Base-by-base conservation (phyloP, 2,329 filamentous ascomycete genomes). In the Xylaria sp. region DNA sequence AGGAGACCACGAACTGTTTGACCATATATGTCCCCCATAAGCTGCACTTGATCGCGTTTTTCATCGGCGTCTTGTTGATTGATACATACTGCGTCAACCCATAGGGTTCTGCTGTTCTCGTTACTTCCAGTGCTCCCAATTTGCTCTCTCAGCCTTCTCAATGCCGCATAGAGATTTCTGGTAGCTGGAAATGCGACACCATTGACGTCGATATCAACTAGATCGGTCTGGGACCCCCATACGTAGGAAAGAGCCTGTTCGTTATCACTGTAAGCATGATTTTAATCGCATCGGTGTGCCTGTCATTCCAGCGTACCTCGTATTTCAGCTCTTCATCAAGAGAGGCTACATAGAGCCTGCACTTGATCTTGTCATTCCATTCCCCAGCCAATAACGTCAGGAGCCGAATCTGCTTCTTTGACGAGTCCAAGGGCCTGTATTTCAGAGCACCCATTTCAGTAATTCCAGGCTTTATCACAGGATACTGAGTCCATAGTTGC, bases 21-120 rank as follows among this genome's bases (percentile, higher is more conserved):
- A 15, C 60, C 65, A 39, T 62, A 65, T 50, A 69, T 69, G 15
- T 62, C 62, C n/a, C 56, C 50, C 64, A 66, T 66, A 4, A 66
- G 56, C 32, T 50, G 46, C 5, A 66, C 64, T 25, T 66, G 64
- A 6, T 39, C 39, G 3, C 57, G 23, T 46, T 55, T 60, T 48
- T 66, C 64, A 23, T 56, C 37, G n/a, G 37, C 2, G 23, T 66
- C 64, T n/a, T 52, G 13, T 25, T 66, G 64, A 13, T 66, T 61
- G 23, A 66, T 61, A 39, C 64, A 66, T 23, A 66, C 57, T 6
- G 64, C 64, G 25, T 66, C 64, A 13, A 66, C 41, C 64, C 64
- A 66, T 3, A 65, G 41, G 20, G 55, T 51, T 34, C 66, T 64
- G 39, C 48, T 60, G 15, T 48, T 25, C 25, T 20, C 25, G 18